phyloP scores from a whole-genome alignment of 352 stramenopile genomes.

The Phytopythium aichiense region DNA sequence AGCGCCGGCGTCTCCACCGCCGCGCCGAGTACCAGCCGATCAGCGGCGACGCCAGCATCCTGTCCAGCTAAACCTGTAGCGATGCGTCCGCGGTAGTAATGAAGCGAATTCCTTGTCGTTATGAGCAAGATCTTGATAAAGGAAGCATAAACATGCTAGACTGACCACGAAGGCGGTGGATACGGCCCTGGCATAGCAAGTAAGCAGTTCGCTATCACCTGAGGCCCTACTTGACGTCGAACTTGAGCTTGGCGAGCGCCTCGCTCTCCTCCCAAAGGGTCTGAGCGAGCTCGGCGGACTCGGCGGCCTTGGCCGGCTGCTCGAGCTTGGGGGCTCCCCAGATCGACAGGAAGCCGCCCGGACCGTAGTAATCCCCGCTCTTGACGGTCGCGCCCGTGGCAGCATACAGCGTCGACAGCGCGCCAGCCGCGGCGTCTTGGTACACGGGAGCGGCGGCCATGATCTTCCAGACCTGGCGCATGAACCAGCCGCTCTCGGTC shows the following conservation, averaged over 20 bases:
- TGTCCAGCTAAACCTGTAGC: not conserved
- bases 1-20: not conserved
- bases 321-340: conserved; percentile 29
- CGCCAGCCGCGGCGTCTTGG: conserved; percentile 20
- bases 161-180: no score
- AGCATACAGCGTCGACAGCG: conserved; percentile 39
- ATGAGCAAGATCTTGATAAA: no score
- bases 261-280: conserved; percentile 27
- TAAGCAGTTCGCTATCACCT: no score
- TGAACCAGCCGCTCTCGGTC: conserved; percentile 13
- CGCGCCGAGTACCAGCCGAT: conserved; percentile 1
- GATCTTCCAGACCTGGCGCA: conserved; percentile 7
- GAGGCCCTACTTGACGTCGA: conserved; percentile 8
- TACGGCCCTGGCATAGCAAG: no score
- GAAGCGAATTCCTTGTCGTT: no score
- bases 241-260: conserved; percentile 18
- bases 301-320: conserved; percentile 10
- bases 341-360: conserved; percentile 25
- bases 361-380: conserved; percentile 40
- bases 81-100: no score
- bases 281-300: conserved; percentile 3
- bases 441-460: not conserved
- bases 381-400: conserved; percentile 23
- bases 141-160: no score
- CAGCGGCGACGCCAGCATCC: not conserved